A percentile compares a stretch with the other conserved stretches of the same genome.
phyloP scores from a whole-genome alignment of 1,284 basidiomycete genomes.

The Stygiomarasmius scandens region DNA sequence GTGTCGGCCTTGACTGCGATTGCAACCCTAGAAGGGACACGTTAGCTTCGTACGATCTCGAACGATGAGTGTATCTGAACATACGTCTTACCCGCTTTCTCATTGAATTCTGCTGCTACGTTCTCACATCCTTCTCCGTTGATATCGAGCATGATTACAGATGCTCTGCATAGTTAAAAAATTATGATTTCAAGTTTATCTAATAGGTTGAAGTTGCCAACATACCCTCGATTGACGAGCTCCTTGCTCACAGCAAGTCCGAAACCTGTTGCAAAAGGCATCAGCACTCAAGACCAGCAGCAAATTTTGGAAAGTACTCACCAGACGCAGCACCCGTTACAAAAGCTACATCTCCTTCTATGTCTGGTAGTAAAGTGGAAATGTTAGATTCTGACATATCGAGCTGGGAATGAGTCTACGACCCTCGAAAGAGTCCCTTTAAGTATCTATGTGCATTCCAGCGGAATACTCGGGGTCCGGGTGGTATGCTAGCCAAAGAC shows the following conservation, averaged over 20 bases:
- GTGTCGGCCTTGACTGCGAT: slow-evolving; percentile 22
- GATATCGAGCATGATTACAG: slow-evolving; percentile 21
- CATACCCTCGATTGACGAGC: slow-evolving; percentile 8
- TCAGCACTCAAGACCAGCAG: not conserved
- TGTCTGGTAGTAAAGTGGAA: too few species aligned
- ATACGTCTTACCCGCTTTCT: slow-evolving; percentile 19
- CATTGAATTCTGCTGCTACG: slow-evolving; percentile 21
- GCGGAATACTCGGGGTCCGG: too few species aligned
- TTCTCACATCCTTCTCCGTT: slow-evolving; percentile 10
- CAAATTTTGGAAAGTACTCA: slow-evolving; percentile 7
- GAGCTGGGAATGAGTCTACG: too few species aligned
- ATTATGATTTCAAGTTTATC: not conserved
- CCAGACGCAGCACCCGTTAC: slow-evolving; percentile 25
- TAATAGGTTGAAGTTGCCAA: too few species aligned
- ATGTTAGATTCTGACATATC: too few species aligned
- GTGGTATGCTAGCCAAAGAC: too few species aligned
- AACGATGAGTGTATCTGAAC: not conserved
- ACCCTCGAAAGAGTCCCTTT: too few species aligned
- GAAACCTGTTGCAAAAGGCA: not conserved
- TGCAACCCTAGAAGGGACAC: slow-evolving; percentile 14
- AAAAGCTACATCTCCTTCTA: slow-evolving; percentile 22
- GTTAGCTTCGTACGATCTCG: not conserved
- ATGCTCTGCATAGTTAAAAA: slow-evolving; percentile 11
- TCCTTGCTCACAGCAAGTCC: slow-evolving; percentile 8
- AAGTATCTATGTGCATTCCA: too few species aligned